These are phyloP conservation scores for Modicella reniformis DNA, from an alignment of 371 early-diverging fungal genomes.

Conservation along the genomic window DNA sequence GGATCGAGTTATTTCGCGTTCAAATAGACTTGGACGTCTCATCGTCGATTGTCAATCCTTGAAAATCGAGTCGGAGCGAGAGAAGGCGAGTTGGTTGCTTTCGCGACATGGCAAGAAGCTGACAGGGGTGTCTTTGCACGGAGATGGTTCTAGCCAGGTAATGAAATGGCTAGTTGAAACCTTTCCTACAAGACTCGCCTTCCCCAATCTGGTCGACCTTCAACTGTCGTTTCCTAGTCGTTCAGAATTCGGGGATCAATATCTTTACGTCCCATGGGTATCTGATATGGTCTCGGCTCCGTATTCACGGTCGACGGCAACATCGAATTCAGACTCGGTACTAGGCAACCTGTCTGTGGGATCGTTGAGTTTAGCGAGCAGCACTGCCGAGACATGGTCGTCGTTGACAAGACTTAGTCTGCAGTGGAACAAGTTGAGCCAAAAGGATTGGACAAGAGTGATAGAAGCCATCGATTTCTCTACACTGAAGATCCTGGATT, in stretches of 20 bases:
- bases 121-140: not conserved
- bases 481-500: not conserved
- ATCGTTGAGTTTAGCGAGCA: no score
- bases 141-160: not conserved
- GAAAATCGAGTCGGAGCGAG: not conserved
- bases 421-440: not conserved
- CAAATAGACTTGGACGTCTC: not conserved
- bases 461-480: slow-evolving; percentile 5
- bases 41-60: not conserved
- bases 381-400: not conserved
- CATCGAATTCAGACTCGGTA: no score
- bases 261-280: not conserved
- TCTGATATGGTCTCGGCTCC: not conserved
- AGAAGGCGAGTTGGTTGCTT: not conserved
- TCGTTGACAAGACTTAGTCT: not conserved
- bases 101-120: not conserved
- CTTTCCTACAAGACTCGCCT: not conserved
- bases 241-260: not conserved
- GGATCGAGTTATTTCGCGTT: not conserved
- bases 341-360: no score
- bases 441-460: not conserved
- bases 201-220: not conserved
- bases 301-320: no score
- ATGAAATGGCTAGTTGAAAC: not conserved
- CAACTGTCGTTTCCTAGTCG: not conserved